phyloP scores from a whole-genome alignment of 2,329 filamentous ascomycete species.

The Pezicula radicicola region DNA sequence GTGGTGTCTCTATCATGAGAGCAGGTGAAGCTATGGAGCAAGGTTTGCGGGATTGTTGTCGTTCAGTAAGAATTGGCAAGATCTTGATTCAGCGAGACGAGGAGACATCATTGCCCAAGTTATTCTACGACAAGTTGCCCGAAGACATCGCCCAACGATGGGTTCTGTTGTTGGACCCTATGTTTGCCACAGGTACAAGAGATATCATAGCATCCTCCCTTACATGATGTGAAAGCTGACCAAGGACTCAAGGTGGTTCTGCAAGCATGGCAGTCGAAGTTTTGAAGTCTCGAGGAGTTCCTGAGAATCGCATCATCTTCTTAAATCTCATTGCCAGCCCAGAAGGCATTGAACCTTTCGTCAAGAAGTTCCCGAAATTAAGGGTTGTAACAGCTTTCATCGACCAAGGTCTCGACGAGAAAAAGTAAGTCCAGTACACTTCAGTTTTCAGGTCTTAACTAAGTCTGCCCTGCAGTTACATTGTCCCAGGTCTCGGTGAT shows the following conservation, averaged over 20 bases:
- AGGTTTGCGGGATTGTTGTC: slow-evolving; percentile 91
- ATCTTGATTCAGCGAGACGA: slow-evolving; percentile 97
- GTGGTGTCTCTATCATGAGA: slow-evolving; percentile 97
- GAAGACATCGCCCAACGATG: slow-evolving; percentile 90
- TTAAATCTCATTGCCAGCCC: slow-evolving; percentile 97
- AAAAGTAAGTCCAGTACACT: slow-evolving; percentile 67
- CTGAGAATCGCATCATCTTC: slow-evolving; percentile 93
- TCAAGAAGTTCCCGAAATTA: slow-evolving; percentile 82
- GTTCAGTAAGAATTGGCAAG: slow-evolving; percentile 97
- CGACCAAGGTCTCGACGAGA: slow-evolving; percentile 93
- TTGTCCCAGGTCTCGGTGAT: slow-evolving; percentile 88
- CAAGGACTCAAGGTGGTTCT: slow-evolving; percentile 66
- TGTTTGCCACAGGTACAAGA: slow-evolving; percentile 87
- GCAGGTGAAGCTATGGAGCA: slow-evolving; percentile 99
- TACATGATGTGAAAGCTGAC: slow-evolving; percentile 2
- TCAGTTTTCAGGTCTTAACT: slow-evolving; percentile 3
- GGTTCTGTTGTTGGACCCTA: slow-evolving; percentile 94
- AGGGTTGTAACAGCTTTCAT: slow-evolving; percentile 95
- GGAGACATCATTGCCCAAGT: slow-evolving; percentile 84
- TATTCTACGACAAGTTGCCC: slow-evolving; percentile 97
- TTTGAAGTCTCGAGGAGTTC: slow-evolving; percentile 83
- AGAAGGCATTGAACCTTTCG: slow-evolving; percentile 85
- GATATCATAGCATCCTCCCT: background rate
- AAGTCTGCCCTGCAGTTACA: slow-evolving; percentile 64
- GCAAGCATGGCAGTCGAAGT: slow-evolving; percentile 97